phyloP scores from a whole-genome alignment of 192 early-diverging fungal genomes.

The Haplosporangium gracile region DNA sequence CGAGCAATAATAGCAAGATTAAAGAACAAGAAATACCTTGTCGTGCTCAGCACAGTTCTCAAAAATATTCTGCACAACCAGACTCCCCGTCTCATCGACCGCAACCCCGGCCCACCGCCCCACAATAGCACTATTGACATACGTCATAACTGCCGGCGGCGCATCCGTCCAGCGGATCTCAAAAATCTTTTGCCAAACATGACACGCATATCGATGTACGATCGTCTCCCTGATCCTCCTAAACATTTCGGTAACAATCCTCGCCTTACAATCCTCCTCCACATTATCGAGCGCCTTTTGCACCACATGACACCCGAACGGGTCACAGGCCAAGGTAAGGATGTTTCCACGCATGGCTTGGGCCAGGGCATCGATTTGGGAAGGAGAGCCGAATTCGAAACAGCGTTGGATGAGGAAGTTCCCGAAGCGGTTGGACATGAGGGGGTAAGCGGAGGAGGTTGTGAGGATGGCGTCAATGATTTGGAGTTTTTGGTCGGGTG shows the following conservation, averaged over 20 bases:
- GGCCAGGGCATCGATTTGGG: slow-evolving; percentile 69
- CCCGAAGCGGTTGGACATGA: slow-evolving; percentile 84
- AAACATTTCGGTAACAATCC: slow-evolving; percentile 74
- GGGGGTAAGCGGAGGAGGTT: slow-evolving; percentile 59
- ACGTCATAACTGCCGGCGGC: slow-evolving; percentile 66
- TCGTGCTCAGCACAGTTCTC: slow-evolving; percentile 76
- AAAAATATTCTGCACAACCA: slow-evolving; percentile 85
- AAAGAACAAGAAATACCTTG: slow-evolving; percentile 59
- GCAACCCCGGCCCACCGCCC: slow-evolving; percentile 77
- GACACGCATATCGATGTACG: slow-evolving; percentile 81
- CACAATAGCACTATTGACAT: slow-evolving; percentile 69
- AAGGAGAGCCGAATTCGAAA: slow-evolving; percentile 73
- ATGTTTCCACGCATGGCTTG: slow-evolving; percentile 74
- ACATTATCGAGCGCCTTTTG: slow-evolving; percentile 81
- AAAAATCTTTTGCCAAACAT: slow-evolving; percentile 87
- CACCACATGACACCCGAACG: slow-evolving; percentile 85
- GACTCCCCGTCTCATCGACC: slow-evolving; percentile 81
- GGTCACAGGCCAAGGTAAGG: slow-evolving; percentile 73
- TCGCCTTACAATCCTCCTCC: slow-evolving; percentile 68
- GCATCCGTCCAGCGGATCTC: slow-evolving; percentile 73
- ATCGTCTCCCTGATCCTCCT: slow-evolving; percentile 75
- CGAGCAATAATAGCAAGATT: not conserved
- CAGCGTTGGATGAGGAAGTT: slow-evolving; percentile 82
- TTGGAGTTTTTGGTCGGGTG: slow-evolving; percentile 61
- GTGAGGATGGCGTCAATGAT: slow-evolving; percentile 73